These are phyloP conservation scores for Lasiosphaeriaceae sp. DNA, from an alignment of 495 filamentous ascomycete genomes.

Conservation along the genomic window DNA sequence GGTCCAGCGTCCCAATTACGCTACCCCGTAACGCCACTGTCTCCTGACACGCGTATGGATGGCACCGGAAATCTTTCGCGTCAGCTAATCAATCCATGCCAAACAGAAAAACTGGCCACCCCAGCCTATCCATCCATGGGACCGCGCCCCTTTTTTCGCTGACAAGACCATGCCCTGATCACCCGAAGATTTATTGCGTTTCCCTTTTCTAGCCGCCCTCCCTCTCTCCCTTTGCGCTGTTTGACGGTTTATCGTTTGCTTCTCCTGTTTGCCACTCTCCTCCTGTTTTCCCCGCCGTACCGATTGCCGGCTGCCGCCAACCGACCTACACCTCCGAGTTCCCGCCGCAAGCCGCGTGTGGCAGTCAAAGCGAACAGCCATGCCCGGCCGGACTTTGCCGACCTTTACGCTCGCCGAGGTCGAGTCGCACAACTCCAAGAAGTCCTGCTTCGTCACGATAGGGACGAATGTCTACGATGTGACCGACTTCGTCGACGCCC, in stretches of 20 bases:
- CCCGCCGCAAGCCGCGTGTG: neutral
- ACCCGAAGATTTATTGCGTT: neutral
- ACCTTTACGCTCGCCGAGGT: conserved; percentile 77
- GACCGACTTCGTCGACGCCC: conserved; percentile 79
- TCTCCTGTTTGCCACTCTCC: neutral
- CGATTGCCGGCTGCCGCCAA: neutral
- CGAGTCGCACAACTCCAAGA: conserved; percentile 67
- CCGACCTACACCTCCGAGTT: neutral
- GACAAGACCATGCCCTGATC: neutral
- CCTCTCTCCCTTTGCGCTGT: neutral
- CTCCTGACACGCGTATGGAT: neutral
- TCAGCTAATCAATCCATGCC: neutral
- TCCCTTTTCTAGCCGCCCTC: neutral
- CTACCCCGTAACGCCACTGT: neutral
- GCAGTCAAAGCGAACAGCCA: conserved; percentile 8
- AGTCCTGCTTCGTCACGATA: conserved; percentile 91
- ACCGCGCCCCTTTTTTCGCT: neutral
- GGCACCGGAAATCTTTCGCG: too few relatives aligned
- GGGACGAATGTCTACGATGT: conserved; percentile 92
- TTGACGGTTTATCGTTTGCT: neutral
- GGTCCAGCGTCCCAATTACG: too few relatives aligned
- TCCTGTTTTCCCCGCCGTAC: neutral
- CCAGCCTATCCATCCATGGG: neutral
- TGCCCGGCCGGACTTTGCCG: conserved; percentile 62
- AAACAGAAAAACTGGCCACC: neutral